These are phyloP conservation scores for Monilinia fructigena DNA, from an alignment of 2,329 filamentous ascomycete genomes.

Conservation along the genomic window DNA sequence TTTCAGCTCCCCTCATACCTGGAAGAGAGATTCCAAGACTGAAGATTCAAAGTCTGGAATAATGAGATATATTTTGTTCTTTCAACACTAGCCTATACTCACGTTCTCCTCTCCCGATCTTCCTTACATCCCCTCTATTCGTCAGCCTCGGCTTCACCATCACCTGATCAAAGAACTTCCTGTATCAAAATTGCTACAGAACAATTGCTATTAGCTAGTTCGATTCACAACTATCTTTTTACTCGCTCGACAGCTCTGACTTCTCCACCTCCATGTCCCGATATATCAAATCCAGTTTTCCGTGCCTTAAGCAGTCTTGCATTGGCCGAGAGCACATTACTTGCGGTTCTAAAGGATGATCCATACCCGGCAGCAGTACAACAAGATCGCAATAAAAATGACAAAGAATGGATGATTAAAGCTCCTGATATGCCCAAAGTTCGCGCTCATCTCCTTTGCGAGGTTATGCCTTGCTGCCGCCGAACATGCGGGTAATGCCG, in stretches of 20 bases:
- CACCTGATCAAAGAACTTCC: conserved; percentile 63
- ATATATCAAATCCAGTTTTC: conserved; percentile 53
- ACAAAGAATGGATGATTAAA: conserved; percentile 96
- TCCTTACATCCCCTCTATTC: conserved; percentile 73
- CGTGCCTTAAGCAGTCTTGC: conserved; percentile 64
- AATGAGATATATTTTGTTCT: conserved; percentile 82
- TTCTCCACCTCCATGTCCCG: conserved; percentile 47
- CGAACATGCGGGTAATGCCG: conserved; percentile 78
- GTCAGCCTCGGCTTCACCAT: conserved; percentile 58
- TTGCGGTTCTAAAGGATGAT: conserved; percentile 91
- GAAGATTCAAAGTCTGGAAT: conserved; percentile 71
- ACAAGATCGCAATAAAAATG: conserved; percentile 76
- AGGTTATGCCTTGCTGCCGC: conserved; percentile 82
- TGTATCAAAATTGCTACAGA: conserved; percentile 74
- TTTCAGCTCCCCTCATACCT: conserved; percentile 64
- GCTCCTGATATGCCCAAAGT: conserved; percentile 85
- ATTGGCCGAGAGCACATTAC: conserved; percentile 82
- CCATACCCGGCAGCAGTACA: conserved; percentile 82
- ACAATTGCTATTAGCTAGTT: conserved; percentile 73
- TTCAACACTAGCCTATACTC: conserved; percentile 71
- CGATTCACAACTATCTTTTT: conserved; percentile 72
- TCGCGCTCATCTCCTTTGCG: conserved; percentile 79
- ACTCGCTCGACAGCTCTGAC: conserved; percentile 51
- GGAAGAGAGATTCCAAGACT: conserved; percentile 65
- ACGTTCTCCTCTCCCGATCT: conserved; percentile 69